Base-by-base conservation (phyloP, 2,329 filamentous ascomycete species). In the Dothistroma pini region DNA sequence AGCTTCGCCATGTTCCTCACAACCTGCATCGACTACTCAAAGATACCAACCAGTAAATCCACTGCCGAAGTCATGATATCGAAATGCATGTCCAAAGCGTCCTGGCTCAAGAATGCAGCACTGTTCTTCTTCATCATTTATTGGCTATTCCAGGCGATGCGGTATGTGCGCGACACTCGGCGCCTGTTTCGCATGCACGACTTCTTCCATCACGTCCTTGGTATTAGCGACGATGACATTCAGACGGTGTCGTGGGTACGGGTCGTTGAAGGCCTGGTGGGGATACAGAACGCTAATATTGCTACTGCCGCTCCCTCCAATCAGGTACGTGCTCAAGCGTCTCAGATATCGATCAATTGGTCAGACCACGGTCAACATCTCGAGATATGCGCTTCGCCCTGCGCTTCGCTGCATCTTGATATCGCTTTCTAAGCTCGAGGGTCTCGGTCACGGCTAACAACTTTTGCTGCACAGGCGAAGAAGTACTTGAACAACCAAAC, bases 181-280 rank as follows among this genome's bases (percentile, higher is more conserved):
- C 85, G 90, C 16, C 80, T 97, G 29, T 79, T 84, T 60, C 83
- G 90, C 54, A 88, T 96, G 77, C 90, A 91, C 65, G 88, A 95
- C 74, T 97, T 96, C 75, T 97, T 91, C 72, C 81, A 87, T 31
- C 82, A 96, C 71, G 83, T 96, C 4, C 84, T 97, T 10, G 89
- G 90, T 44, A 91, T 97, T 49, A 89, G 90, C 2, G 87, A 90
- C 72, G 83, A 88, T 59, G 93, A 97, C 69, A 95, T 97, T 78
- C 93, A 97, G 75, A 96, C 91, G 0, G 89, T 96, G 55, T 93
- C 93, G 6, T 97, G 93, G 93, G 91, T 96, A 72, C 89, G 95
- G 66, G 84, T 96, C 29, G 92, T 97, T 22, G 89, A 86, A 62
- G 88, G 91, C 38, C 83, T 97, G 62, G 96, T 96, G 85, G 84